Percentiles rank a stretch among this genome's conserved stretches.
These are phyloP conservation scores for Cyberlindnera petersonii DNA, from an alignment of 805 yeast genomes.

Conservation along the genomic window DNA sequence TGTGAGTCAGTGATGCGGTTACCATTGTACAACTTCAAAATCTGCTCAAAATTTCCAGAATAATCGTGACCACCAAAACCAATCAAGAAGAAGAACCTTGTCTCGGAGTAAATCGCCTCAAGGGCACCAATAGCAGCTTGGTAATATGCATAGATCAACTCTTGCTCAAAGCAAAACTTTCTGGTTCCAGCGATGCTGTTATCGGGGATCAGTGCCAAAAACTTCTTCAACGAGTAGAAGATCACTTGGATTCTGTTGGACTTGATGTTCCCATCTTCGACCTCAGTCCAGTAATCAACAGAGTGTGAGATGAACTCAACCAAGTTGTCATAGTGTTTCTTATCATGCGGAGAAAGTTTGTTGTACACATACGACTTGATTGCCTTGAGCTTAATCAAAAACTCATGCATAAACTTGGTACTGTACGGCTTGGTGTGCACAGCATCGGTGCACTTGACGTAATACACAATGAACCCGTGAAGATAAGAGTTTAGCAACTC, in stretches of 20 bases:
- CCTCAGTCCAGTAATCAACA: slow-evolving; percentile 18
- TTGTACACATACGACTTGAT: slow-evolving; percentile 19
- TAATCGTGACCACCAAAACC: slow-evolving; percentile 36
- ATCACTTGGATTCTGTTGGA: slow-evolving; percentile 25
- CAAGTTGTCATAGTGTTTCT: slow-evolving; percentile 18
- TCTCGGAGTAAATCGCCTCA: slow-evolving; percentile 35
- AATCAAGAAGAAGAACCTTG: slow-evolving; percentile 32
- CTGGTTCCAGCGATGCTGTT: slow-evolving; percentile 9
- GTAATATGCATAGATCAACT: slow-evolving; percentile 30
- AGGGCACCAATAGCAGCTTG: slow-evolving; percentile 32
- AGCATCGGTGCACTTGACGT: slow-evolving; percentile 31
- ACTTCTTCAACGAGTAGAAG: slow-evolving; percentile 26
- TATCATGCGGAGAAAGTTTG: slow-evolving; percentile 11
- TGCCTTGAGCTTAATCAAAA: slow-evolving; percentile 22
- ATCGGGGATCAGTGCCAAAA: slow-evolving; percentile 22
- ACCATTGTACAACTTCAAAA: slow-evolving; percentile 9
- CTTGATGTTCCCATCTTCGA: slow-evolving; percentile 4
- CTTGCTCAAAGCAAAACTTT: slow-evolving; percentile 14
- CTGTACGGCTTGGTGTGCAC: slow-evolving; percentile 32
- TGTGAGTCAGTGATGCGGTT: slow-evolving; percentile 12
- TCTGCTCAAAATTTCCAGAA: slow-evolving; percentile 23
- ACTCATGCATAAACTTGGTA: slow-evolving; percentile 28
- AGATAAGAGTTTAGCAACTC: slow-evolving; percentile 20
- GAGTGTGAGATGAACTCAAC: slow-evolving; percentile 12
- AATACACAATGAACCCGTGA: slow-evolving; percentile 23